A percentile compares a stretch with the other conserved stretches of the same genome.
Conservation (phyloP, 306 rosid genomes). For the Rosa rugosa region DNA sequence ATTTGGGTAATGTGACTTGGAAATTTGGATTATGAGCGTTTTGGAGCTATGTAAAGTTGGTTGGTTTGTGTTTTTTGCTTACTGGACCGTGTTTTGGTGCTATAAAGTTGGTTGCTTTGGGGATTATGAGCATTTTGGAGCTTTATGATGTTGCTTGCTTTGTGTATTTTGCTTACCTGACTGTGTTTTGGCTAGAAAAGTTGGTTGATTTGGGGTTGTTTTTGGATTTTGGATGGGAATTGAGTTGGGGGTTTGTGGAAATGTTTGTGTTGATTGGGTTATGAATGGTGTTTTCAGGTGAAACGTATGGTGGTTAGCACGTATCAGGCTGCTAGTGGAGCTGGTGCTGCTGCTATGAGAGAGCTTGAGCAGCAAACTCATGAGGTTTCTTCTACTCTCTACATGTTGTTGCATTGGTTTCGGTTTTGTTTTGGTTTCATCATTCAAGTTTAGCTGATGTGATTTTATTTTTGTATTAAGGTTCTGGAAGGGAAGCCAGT, state of each 20-base stretch:
- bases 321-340: constrained; percentile 98
- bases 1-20: neutral
- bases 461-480: constrained; percentile 34
- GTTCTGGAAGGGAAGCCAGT: constrained; percentile 81
- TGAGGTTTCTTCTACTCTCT: constrained; percentile 55
- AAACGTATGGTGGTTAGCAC: constrained; percentile 94
- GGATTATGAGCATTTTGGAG: neutral
- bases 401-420: constrained; percentile 8
- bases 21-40: neutral
- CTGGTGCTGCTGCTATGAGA: constrained; percentile 99
- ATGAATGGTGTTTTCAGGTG: constrained; percentile 54
- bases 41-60: neutral
- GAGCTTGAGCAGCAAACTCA: constrained; percentile 95
- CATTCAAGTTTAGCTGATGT: constrained; percentile 1
- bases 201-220: neutral
- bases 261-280: neutral
- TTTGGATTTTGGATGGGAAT: neutral
- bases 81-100: neutral
- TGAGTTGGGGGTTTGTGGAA: neutral
- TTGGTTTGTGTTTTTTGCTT: neutral
- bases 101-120: neutral
- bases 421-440: neutral
- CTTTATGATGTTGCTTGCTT: neutral
- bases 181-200: neutral
- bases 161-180: neutral